Conservation (phyloP, 257 asterid species). For the Solanum piurae region DNA sequence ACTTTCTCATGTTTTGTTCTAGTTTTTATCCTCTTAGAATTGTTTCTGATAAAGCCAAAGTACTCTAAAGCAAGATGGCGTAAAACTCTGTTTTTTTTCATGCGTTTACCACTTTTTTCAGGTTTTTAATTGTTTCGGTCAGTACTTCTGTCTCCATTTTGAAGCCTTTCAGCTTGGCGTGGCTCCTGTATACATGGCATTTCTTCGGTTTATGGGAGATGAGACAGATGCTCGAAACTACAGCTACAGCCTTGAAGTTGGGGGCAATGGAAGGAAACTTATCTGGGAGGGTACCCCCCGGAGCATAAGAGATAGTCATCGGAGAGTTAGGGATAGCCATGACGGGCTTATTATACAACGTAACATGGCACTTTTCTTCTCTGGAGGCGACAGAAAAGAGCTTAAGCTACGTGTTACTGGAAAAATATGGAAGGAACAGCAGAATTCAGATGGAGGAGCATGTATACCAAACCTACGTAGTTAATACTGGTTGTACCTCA, state of each 20-base stretch:
- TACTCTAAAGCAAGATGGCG: background rate
- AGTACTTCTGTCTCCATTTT: constrained; percentile 10
- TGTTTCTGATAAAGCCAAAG: background rate
- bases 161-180: background rate
- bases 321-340: constrained; percentile 46
- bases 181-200: background rate
- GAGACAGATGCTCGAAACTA: background rate
- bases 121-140: constrained; percentile 51
- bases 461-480: constrained; percentile 39
- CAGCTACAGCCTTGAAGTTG: constrained; percentile 50
- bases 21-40: background rate
- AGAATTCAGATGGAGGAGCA: constrained; percentile 15
- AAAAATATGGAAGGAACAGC: background rate
- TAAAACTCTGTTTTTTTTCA: background rate
- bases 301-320: constrained; percentile 44
- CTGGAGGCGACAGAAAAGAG: background rate
- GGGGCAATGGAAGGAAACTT: constrained; percentile 48
- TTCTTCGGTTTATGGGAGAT: background rate
- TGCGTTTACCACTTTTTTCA: background rate
- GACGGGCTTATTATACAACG: background rate
- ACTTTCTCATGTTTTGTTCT: background rate
- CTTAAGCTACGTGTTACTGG: background rate
- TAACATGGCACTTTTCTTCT: background rate
- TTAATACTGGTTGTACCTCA: background rate
- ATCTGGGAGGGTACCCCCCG: constrained; percentile 52